These are phyloP conservation scores for Piromyces sp. DNA, from an alignment of 192 early-diverging fungal genomes.

Conservation along the genomic window DNA sequence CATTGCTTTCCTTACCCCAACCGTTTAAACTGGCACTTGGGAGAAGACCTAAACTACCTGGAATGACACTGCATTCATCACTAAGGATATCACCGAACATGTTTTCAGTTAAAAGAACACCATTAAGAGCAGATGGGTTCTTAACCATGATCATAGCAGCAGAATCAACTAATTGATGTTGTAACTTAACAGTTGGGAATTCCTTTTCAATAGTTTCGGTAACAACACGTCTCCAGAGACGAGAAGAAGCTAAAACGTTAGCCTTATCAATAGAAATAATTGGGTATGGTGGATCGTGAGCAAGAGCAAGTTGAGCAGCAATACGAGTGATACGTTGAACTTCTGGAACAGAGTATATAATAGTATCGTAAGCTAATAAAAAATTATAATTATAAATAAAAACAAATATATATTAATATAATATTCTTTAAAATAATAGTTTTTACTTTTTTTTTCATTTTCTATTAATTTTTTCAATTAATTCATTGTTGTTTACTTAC, in stretches of 20 bases:
- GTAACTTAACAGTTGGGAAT: conserved; percentile 70
- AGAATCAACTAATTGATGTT: conserved; percentile 90
- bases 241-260: conserved; percentile 91
- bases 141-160: conserved; percentile 93
- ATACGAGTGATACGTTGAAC: conserved; percentile 89
- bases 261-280: conserved; percentile 98
- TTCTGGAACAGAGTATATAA: conserved; percentile 81
- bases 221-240: conserved; percentile 89
- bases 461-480: no score
- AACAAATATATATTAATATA: no score
- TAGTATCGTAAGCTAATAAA: conserved; percentile 67
- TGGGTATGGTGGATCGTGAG: conserved; percentile 57
- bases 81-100: conserved; percentile 91
- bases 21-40: conserved; percentile 81
- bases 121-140: conserved; percentile 77
- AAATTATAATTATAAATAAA: not conserved
- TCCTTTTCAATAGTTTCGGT: conserved; percentile 74
- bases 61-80: conserved; percentile 91
- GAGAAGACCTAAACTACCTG: conserved; percentile 66
- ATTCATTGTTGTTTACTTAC: conserved; percentile 11
- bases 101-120: conserved; percentile 92
- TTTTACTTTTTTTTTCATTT: no score
- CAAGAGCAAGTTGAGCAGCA: conserved; percentile 65
- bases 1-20: conserved; percentile 57
- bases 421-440: no score